phyloP scores from a whole-genome alignment of 2,329 filamentous ascomycete species.

The Pleurostoma richardsiae region DNA sequence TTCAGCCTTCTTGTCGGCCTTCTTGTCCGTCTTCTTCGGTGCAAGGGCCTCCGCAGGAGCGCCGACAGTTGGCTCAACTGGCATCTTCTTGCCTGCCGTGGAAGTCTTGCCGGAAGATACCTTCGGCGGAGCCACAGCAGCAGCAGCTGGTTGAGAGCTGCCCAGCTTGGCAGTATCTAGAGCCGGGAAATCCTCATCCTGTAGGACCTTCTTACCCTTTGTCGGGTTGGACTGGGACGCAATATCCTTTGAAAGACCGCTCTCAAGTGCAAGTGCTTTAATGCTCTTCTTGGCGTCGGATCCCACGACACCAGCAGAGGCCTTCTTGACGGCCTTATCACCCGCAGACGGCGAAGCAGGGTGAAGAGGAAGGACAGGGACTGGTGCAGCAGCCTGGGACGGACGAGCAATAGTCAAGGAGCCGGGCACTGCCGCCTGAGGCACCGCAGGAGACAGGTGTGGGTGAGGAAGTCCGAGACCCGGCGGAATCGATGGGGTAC shows the following conservation, averaged over 20 bases:
- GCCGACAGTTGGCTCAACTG: conserved; percentile 10
- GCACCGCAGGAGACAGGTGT: conserved; percentile 26
- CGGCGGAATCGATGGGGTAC: conserved; percentile 37
- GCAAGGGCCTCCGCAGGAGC: background rate
- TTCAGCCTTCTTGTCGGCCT: background rate
- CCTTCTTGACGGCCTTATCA: conserved; percentile 12
- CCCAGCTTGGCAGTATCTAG: conserved; percentile 40
- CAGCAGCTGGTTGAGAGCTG: conserved; percentile 16
- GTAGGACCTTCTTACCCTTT: conserved; percentile 32
- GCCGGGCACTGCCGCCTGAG: conserved; percentile 5
- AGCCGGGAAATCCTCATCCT: conserved; percentile 61
- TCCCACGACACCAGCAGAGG: conserved; percentile 9
- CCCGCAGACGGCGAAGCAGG: conserved; percentile 16
- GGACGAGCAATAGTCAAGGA: conserved; percentile 2
- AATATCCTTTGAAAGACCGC: conserved; percentile 40
- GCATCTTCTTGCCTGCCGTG: conserved; percentile 24
- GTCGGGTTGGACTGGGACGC: conserved; percentile 26
- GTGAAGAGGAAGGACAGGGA: conserved; percentile 24
- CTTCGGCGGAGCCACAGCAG: conserved; percentile 22
- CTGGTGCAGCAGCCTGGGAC: conserved; percentile 12
- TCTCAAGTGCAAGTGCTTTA: conserved; percentile 39
- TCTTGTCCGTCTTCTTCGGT: conserved; percentile 17
- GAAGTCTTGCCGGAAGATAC: conserved; percentile 27
- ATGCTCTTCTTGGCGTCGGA: conserved; percentile 20
- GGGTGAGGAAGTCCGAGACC: conserved; percentile 35